phyloP scores from a whole-genome alignment of 306 rosid species.

The Rosa lucieae region DNA sequence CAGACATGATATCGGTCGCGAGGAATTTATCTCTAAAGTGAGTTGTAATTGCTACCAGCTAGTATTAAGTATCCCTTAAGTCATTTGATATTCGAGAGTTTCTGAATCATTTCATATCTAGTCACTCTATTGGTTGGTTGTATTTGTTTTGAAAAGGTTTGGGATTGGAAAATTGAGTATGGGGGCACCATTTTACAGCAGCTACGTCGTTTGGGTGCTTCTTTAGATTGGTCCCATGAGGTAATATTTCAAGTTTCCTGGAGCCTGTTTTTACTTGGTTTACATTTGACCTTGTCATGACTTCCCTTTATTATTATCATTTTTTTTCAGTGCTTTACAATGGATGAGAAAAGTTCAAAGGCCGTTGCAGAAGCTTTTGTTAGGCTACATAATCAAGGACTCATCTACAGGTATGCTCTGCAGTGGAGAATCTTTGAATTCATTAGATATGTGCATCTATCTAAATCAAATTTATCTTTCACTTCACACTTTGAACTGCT shows the following conservation, averaged over 20 bases:
- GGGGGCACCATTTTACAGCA: conserved; percentile 86
- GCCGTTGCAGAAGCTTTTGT: conserved; percentile 92
- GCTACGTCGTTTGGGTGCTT: conserved; percentile 81
- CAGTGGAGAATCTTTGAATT: not conserved
- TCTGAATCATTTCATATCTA: too few species aligned
- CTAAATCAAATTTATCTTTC: too few species aligned
- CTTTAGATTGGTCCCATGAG: conserved; percentile 97
- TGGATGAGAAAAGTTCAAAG: conserved; percentile 79
- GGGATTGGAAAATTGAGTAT: conserved; percentile 83
- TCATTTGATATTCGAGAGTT: too few species aligned
- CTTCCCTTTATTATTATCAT: not conserved
- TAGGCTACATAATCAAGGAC: conserved; percentile 65
- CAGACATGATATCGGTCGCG: conserved; percentile 85
- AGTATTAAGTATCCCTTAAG: not conserved
- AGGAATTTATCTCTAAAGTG: conserved; percentile 69
- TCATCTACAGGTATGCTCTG: conserved; percentile 67
- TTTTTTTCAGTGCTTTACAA: conserved; percentile 71
- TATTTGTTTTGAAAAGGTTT: conserved; percentile 55
- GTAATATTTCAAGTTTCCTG: conserved; percentile 34
- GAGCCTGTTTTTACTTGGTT: not conserved
- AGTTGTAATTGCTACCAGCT: conserved; percentile 25
- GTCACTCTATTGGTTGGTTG: conserved; percentile 8
- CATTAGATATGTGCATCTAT: not conserved
- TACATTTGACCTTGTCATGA: not conserved
- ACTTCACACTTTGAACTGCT: too few species aligned